These are phyloP conservation scores for Fagus crenata DNA, from an alignment of 306 rosid species.

Conservation along the genomic window DNA sequence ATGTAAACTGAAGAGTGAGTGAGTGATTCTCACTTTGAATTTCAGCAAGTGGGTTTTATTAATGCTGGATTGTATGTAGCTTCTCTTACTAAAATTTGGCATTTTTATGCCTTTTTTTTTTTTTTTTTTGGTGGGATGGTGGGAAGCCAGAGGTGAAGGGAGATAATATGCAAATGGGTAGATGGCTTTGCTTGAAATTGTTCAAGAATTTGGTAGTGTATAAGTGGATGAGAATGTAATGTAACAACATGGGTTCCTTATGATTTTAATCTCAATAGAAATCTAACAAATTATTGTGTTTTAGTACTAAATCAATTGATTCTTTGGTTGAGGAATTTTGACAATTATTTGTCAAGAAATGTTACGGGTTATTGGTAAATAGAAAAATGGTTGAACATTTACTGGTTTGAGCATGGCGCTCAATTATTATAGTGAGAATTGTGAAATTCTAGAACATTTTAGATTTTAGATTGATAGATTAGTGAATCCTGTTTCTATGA, in stretches of 20 bases:
- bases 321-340: no score
- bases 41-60: conserved; percentile 2
- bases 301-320: no score
- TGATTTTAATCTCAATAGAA: background rate
- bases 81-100: background rate
- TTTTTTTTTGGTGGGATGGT: background rate
- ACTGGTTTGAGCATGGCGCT: no score
- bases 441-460: no score
- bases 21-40: background rate
- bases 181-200: conserved; percentile 4
- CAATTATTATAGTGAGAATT: no score
- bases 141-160: background rate
- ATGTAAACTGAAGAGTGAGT: background rate
- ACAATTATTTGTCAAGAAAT: no score
- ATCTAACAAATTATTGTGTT: background rate
- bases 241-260: background rate
- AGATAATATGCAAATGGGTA: conserved; percentile 2
- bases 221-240: conserved; percentile 1
- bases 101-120: background rate
- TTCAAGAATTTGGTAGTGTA: background rate
- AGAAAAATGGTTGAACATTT: no score
- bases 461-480: no score
- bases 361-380: no score
- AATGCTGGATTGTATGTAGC: background rate
- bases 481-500: no score